Evolutionary conservation across 352 stramenopile genomes (phyloP), one percentile per base, ranked within the genome.

Genomic region (Aphanomyces cochlioides): DNA sequence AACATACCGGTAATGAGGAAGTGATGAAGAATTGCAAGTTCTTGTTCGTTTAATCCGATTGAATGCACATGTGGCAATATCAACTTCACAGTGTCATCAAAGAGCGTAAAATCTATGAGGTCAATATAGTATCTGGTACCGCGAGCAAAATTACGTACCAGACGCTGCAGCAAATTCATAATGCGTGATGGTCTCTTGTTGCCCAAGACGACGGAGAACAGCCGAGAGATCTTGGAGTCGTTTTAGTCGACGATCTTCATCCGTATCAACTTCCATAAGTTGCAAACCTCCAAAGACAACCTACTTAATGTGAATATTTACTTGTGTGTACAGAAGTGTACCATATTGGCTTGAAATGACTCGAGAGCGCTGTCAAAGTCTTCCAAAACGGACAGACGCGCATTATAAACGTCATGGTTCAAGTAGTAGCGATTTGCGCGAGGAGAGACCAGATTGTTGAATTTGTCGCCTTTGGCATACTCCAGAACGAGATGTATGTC

Each of bases 391-490:
- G 86, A 92, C 47, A 93, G 66, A 6, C 78, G 81, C 12, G 86
- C 84, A 60, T 93, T 93, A 75, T 93, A 85, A 39, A 92, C 87
- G 66, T 93, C 86, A 73, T 93, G 86, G 74, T 93, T 93, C 17
- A 93, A 77, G 61, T 93, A 93, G 67, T 93, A 93, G 10, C 86
- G 75, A 70, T 93, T 93, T 45, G 86, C 86, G 43, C 86, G 84
- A 13, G 84, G 84, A 5, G 86, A 89, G 38, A 68, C 74, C 66
- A 90, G 76, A 58, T 78, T 79, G 45, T 80, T 77, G 61, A 92
- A 91, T 19, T 58, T 59, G 56, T 93, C 84, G 19, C 81, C 82
- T 39, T 82, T 88, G 63, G 74, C 43, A 73, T 93, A 93, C 72
- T 93, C 86, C 5, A 93, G 75, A 69, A 92, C 86, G 43, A 93